phyloP scores from a whole-genome alignment of 768 basidiomycete species.

The Rhizopogon salebrosus region DNA sequence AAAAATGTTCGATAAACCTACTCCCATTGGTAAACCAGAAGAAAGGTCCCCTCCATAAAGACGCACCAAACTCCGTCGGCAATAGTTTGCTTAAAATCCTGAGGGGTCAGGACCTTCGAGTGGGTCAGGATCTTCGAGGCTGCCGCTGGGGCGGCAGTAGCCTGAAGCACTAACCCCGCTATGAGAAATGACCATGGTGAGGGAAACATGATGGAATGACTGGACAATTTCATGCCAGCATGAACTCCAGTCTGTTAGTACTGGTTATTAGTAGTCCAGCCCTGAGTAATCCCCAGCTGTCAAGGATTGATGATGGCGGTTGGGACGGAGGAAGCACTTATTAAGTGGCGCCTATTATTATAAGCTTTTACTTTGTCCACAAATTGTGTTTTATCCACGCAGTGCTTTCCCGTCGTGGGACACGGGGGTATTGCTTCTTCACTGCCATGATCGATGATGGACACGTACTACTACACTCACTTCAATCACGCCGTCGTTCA shows the following conservation, averaged over 20 bases:
- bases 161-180: slow-evolving; percentile 24
- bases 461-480: slow-evolving; percentile 51
- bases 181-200: slow-evolving; percentile 25
- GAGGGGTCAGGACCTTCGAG: slow-evolving; percentile 43
- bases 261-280: neutral
- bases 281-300: neutral
- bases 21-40: neutral
- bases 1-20: slow-evolving; percentile 83
- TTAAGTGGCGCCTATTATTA: no score
- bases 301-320: neutral
- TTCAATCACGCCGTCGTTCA: slow-evolving; percentile 45
- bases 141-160: slow-evolving; percentile 30
- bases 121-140: slow-evolving; percentile 40
- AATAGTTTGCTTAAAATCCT: slow-evolving; percentile 51
- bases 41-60: neutral
- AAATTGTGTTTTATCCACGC: neutral
- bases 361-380: no score
- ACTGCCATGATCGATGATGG: slow-evolving; percentile 35
- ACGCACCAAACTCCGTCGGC: slow-evolving; percentile 56
- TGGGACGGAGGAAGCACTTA: no score
- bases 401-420: no score
- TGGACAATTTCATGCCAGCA: slow-evolving; percentile 7
- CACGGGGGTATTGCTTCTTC: neutral
- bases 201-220: neutral
- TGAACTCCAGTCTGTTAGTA: neutral